Base-by-base conservation (phyloP, 192 early-diverging fungal species). In the Linnemannia hyalina region DNA sequence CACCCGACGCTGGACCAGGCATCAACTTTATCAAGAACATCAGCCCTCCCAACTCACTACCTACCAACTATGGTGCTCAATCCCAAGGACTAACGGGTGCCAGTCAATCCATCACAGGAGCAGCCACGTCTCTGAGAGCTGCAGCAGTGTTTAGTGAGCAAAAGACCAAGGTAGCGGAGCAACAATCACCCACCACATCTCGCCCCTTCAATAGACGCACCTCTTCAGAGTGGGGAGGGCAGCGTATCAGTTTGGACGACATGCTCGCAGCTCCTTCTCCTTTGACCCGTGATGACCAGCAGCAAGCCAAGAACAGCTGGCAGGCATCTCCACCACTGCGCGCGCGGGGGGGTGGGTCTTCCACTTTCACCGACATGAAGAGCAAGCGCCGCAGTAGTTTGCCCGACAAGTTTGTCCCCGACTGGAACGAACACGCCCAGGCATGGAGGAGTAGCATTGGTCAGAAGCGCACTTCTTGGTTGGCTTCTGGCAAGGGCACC, bases 321-420 rank as follows among this genome's bases (percentile, higher is more conserved):
- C 74, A 49, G n/a, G 68, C 74, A 7, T 86, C 78, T 4, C 83
- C 83, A 9, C 83, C 83, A 0, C 57, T 86, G 18, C 70, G 49
- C 26, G n/a, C 83, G 18, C 47, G 78, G 0, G 73, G 26, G n/a
- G 70, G 68, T 3, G 46, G 55, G 0, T 65, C 82, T 3, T 16
- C 63, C n/a, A 52, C 55, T n/a, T 81, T 81, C 13, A 81, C 74
- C 9, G 75, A 80, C 13, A 29, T 81, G 32, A 86, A 86, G 75
- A 81, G 44, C 79, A 86, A 86, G 75, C 78, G 83, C 32, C 79
- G 83, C 1, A 86, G 83, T 36, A 86, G 83, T 81, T 86, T 86
- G 38, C 83, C 83, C n/a, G 83, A 86, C 36, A 86, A 86, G 52
- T 73, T 81, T 55, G 79, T 86, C 4, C 83, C 83, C 26, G 77